Evolutionary conservation across 1,284 basidiomycete genomes (phyloP), one percentile per base, ranked within the genome.

Genomic region (Cryptococcus sp.): DNA sequence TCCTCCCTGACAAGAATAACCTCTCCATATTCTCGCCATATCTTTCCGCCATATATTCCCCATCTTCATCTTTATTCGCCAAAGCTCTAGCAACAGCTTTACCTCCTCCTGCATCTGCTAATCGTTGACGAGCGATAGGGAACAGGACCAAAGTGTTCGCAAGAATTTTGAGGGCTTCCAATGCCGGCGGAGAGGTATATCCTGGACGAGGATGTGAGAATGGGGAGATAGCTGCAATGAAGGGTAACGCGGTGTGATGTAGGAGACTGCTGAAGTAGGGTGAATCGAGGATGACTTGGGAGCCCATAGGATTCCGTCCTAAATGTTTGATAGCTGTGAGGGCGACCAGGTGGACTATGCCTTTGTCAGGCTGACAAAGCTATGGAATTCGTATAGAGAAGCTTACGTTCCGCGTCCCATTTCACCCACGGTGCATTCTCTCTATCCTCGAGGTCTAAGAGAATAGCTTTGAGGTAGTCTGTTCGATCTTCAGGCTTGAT

Each of bases 301-400:
- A 89, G 11, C 86, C 88, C 4, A 83, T 77, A 0, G 83, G 84
- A 55, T 85, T 82, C 65, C 86, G 85, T 23, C 87, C 88, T 2
- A 93, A 80, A 3, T 81, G 83, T 75, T 93, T 92, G 59, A 92
- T 70, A 0, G 87, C 84, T 37, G 83, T 78, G 2, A 93, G 77
- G 14, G 87, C 88, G n/a, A 66, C 60, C 1, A 64, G 53, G 44
- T 66, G 59, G 30, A 68, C 67, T 69, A 44, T 1, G 23, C 3
- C 49, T 45, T 45, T 34, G 56, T 51, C 32, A 32, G 14, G 44
- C 34, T 23, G 13, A n/a, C 2, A 23, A n/a, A 31, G 46, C 31
- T 11, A 13, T 14, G n/a, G 8, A 36, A 44, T 4, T 23, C 15
- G 37, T 13, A 46, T 37, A 46, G 35, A 44, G 4, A 42, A 42